Conservation (phyloP, 116 monocot genomes). For the Trichopus zeylanicus region DNA sequence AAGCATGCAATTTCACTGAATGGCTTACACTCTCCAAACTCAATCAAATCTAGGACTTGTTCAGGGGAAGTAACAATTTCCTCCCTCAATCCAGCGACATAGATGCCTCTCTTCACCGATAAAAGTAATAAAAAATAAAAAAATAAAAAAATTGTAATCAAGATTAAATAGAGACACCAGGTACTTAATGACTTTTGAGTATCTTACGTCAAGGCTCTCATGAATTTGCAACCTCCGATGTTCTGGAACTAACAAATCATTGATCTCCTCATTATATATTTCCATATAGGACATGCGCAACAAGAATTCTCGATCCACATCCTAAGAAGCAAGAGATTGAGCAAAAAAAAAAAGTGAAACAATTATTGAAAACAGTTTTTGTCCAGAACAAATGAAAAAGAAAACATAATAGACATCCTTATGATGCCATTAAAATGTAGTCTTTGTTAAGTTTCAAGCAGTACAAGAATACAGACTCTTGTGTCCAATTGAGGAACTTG, state of each 20-base stretch:
- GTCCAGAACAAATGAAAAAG: no score
- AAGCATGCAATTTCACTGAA: neutral
- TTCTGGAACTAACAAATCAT: constrained; percentile 92
- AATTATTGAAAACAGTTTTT: no score
- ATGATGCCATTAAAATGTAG: no score
- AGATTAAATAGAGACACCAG: neutral
- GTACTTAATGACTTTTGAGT: neutral
- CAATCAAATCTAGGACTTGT: constrained; percentile 84
- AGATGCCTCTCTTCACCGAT: constrained; percentile 77
- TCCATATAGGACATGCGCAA: constrained; percentile 97
- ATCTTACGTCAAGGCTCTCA: constrained; percentile 76
- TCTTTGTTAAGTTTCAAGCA: no score
- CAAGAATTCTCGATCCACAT: constrained; percentile 71
- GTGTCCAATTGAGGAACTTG: no score
- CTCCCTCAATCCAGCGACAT: constrained; percentile 92
- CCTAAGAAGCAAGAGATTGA: constrained; percentile 28
- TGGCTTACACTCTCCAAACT: constrained; percentile 85
- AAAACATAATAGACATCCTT: no score
- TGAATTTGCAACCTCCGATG: constrained; percentile 90
- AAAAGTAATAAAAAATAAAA: constrained; percentile 1
- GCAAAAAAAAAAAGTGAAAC: neutral
- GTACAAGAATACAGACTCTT: no score
- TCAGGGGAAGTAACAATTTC: constrained; percentile 83
- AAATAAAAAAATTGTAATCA: neutral
- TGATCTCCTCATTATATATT: constrained; percentile 98